Evolutionary conservation across 495 filamentous ascomycete genomes (phyloP).

Genomic region (Aspergillus olivimuriae): DNA sequence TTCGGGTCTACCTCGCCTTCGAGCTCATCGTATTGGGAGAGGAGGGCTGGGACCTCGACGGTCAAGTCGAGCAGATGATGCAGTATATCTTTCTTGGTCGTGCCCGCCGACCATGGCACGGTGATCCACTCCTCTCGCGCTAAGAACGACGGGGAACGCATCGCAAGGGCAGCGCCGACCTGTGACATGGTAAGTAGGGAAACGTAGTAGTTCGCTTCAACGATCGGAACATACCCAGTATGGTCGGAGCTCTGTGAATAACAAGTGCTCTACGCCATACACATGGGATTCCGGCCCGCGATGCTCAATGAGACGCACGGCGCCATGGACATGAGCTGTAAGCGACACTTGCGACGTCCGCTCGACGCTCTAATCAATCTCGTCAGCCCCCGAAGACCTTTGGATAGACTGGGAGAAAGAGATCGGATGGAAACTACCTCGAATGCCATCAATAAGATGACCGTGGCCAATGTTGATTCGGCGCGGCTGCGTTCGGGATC

Average conservation of each 20-base stretch:
- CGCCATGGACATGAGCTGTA: conserved; percentile 35
- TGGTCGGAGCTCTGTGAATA: conserved; percentile 39
- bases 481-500: conserved; percentile 37
- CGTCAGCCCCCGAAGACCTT: too few relatives aligned
- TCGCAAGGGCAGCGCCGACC: conserved; percentile 30
- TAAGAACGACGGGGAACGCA: conserved; percentile 31
- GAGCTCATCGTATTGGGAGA: conserved; percentile 29
- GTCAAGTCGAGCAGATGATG: conserved; percentile 38
- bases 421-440: conserved; percentile 26
- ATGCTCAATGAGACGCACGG: conserved; percentile 38
- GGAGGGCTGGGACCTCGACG: conserved; percentile 29
- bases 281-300: conserved; percentile 41
- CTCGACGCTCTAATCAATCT: conserved; percentile 37
- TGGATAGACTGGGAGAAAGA: too few relatives aligned
- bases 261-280: conserved; percentile 38
- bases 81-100: conserved; percentile 36
- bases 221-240: conserved; percentile 34
- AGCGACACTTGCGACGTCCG: conserved; percentile 32
- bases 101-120: conserved; percentile 36
- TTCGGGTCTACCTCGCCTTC: conserved; percentile 14
- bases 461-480: conserved; percentile 39
- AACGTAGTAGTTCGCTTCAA: too few relatives aligned
- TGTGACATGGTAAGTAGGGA: conserved; percentile 6
- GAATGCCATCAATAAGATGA: conserved; percentile 39
- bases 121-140: conserved; percentile 38